phyloP scores from a whole-genome alignment of 768 basidiomycete genomes.

The Suillus tomentosus region DNA sequence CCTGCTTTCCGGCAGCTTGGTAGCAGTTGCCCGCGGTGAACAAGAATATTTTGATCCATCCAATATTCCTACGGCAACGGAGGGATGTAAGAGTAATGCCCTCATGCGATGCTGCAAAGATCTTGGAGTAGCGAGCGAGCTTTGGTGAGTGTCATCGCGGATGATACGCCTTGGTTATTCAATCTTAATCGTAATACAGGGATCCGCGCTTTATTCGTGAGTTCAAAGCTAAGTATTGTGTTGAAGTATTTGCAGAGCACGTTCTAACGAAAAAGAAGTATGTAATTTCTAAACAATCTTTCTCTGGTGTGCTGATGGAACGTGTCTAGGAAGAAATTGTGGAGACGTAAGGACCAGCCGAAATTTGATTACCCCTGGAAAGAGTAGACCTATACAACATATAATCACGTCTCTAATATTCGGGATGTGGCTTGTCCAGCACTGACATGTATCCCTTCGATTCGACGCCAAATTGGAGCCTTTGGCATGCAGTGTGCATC shows the following conservation, averaged over 20 bases:
- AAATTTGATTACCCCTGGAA: constrained; percentile 90
- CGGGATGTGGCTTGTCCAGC: not conserved
- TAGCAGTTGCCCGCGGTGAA: constrained; percentile 90
- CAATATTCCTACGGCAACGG: constrained; percentile 90
- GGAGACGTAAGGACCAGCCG: constrained; percentile 84
- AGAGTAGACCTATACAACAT: constrained; percentile 45
- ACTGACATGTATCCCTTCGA: not conserved
- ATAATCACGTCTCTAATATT: not conserved
- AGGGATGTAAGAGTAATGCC: constrained; percentile 95
- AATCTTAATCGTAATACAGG: constrained; percentile 46
- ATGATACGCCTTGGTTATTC: not conserved
- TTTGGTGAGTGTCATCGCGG: constrained; percentile 61
- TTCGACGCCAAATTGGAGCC: not conserved
- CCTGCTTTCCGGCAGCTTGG: constrained; percentile 53
- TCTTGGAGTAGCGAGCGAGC: constrained; percentile 91
- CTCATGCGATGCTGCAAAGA: constrained; percentile 98
- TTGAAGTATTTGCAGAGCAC: constrained; percentile 88
- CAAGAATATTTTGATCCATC: constrained; percentile 94
- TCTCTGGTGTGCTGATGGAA: constrained; percentile 13
- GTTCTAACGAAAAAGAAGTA: constrained; percentile 88
- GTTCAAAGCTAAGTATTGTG: constrained; percentile 82
- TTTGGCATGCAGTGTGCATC: not conserved
- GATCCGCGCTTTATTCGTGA: constrained; percentile 94
- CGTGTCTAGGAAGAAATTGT: constrained; percentile 76
- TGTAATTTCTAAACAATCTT: constrained; percentile 31